Evolutionary conservation across 257 asterid genomes (phyloP), one percentile per base, ranked within the genome.

Genomic region (Vinca minor): DNA sequence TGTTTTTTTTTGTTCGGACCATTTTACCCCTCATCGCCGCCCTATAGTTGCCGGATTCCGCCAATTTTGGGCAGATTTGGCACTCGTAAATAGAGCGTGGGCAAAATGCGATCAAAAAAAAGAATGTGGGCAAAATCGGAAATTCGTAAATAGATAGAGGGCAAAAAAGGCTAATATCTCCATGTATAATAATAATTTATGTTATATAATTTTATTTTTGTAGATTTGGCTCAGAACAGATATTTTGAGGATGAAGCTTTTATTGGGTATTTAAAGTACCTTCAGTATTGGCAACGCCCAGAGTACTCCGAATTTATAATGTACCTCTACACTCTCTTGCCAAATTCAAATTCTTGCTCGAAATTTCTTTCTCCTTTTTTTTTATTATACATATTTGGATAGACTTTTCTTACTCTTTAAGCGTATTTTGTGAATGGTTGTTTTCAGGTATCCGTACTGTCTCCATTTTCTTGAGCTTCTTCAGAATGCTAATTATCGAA

Each of bases 221-320:
- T 78, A 89, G 99, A 93, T 84, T 85, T 93, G 85, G 99, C 99
- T 74, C 95, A 93, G 76, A 93, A 89, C 70, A 71, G 96, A 55
- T 93, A 89, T 70, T 87, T 89, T 60, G 97, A 93, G 79, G 96
- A 89, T 77, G 97, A 89, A 73, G 89, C 94, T 55, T 93, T 89
- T 55, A 86, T 89, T 58, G 96, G 94, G 64, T 93, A 93, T 77
- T 82, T 89, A 72, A 89, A 84, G 69, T 89, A 89, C 80, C 97
- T 93, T 59, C 99, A 84, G 66, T 85, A 89, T 73, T 89, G 97
- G 99, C 99, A 89, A 76, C 82, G 85, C 34, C 96, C 92, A 1
- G 92, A 89, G 76, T 89, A 93, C 78, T 44, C 84, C 12, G 87
- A 89, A 84, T 93, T 84, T 74, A 87, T 87, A 31, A 87, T 84